Base-by-base conservation (phyloP, 2,329 filamentous ascomycete genomes). In the Colletotrichum gloeosporioides region DNA sequence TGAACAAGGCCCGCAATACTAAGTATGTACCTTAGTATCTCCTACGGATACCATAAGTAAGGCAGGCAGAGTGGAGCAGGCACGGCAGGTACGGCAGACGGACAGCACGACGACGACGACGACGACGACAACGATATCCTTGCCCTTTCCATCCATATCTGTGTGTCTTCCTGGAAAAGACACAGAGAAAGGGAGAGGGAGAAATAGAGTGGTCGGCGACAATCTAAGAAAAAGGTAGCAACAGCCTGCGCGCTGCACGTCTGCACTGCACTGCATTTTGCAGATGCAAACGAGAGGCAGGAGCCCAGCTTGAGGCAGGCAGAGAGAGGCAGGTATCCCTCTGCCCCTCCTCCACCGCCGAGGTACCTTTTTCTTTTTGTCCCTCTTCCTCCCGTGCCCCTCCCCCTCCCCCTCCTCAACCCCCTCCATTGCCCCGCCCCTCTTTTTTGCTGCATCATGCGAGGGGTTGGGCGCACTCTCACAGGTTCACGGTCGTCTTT, bases 381-480 rank as follows among this genome's bases (percentile, higher is more conserved):
- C 18, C 32, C 49, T 8, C 16, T 25, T 55, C 34, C 18, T 31
- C 44, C 39, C 55, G 36, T 63, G 73, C 73, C 73, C 73, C 73
- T 73, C 69, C 67, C 29, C 36, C 70, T 25, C 31, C 34, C 34
- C 49, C 44, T 55, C 72, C 27, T 66, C 22, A 36, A 59, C 25
- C 57, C 68, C 72, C 68, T 71, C 72, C 68, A 61, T 65, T 68
- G 63, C 34, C 70, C 44, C 59, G 73, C 70, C 73, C 57, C 70
- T 67, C 69, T 69, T 73, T 73, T 59, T 44, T 9, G 32, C 69
- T 53, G 59, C 63, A 76, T 73, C 32, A 65, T 73, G 73, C 73
- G 73, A 76, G 73, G 73, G 73, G 73, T 31, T 76, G 73, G 73
- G 57, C 31, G 69, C 44, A 10, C 72, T 69, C 62, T 71, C 18